A percentile compares a stretch with the other conserved stretches of the same genome.
phyloP scores from a whole-genome alignment of 2,329 filamentous ascomycete species.

The Apiospora malaysiana region DNA sequence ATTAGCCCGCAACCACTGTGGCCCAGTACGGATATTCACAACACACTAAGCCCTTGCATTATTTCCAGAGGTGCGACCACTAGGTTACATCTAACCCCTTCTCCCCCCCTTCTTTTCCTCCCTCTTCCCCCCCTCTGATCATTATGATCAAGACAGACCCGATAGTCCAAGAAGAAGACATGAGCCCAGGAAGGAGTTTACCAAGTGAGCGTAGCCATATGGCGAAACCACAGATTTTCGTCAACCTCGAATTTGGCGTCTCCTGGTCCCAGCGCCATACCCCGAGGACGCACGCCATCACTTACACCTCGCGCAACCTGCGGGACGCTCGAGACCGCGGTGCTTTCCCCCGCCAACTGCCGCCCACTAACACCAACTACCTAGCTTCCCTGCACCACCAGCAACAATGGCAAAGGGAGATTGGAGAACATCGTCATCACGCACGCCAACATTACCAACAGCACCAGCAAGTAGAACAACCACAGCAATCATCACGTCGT shows the following conservation, averaged over 20 bases:
- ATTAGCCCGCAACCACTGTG: slow-evolving; percentile 15
- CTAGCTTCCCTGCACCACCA: slow-evolving; percentile 39
- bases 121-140: not conserved
- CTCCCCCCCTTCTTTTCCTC: slow-evolving; percentile 11
- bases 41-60: slow-evolving; percentile 8
- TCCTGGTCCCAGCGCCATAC: slow-evolving; percentile 53
- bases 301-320: slow-evolving; percentile 53
- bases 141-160: slow-evolving; percentile 19
- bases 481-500: not conserved
- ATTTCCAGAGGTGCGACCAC: slow-evolving; percentile 17
- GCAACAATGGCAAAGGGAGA: slow-evolving; percentile 35
- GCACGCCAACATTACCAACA: slow-evolving; percentile 27
- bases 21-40: not conserved
- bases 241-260: slow-evolving; percentile 59
- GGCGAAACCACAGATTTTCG: slow-evolving; percentile 49
- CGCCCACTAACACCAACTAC: slow-evolving; percentile 53
- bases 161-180: slow-evolving; percentile 1
- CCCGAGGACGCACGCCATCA: slow-evolving; percentile 51
- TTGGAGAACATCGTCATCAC: slow-evolving; percentile 25
- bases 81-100: slow-evolving; percentile 6
- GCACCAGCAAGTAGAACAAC: slow-evolving; percentile 28
- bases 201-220: slow-evolving; percentile 2
- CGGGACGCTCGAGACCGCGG: slow-evolving; percentile 46
- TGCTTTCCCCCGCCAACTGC: slow-evolving; percentile 52
- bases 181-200: slow-evolving; percentile 5